phyloP scores from a whole-genome alignment of 768 basidiomycete species.

The Tricholoma flavovirens region DNA sequence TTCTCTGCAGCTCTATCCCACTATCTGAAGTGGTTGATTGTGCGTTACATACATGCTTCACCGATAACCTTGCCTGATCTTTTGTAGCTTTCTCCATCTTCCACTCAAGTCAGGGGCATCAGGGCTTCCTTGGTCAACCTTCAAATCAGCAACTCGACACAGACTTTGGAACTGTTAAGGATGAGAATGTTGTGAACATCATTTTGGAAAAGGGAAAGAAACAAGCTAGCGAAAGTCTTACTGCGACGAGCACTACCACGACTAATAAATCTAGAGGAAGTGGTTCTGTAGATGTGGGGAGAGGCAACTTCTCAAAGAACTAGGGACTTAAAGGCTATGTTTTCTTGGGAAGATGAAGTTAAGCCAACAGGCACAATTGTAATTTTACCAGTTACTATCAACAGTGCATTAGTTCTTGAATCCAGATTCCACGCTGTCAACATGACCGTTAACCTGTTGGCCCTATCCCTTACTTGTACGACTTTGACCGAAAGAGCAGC shows the following conservation, averaged over 20 bases:
- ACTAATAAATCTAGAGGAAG: conserved; percentile 22
- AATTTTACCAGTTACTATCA: not conserved
- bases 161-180: conserved; percentile 59
- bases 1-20: conserved; percentile 51
- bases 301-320: not conserved
- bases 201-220: conserved; percentile 62
- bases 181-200: conserved; percentile 52
- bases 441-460: too few species aligned
- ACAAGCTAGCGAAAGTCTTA: conserved; percentile 46
- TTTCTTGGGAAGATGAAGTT: not conserved
- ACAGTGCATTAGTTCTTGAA: not conserved
- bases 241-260: conserved; percentile 11
- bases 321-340: not conserved
- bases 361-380: not conserved
- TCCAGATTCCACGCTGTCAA: too few species aligned
- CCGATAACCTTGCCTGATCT: not conserved
- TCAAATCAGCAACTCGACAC: conserved; percentile 84
- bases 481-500: too few species aligned
- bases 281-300: conserved; percentile 4
- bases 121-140: conserved; percentile 67
- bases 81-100: conserved; percentile 64
- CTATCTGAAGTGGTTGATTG: conserved; percentile 79
- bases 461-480: too few species aligned
- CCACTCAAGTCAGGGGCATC: conserved; percentile 65
- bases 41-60: conserved; percentile 28